These are phyloP conservation scores for Ceratopteris richardii DNA, from an alignment of 75 land plant species.

Conservation along the genomic window DNA sequence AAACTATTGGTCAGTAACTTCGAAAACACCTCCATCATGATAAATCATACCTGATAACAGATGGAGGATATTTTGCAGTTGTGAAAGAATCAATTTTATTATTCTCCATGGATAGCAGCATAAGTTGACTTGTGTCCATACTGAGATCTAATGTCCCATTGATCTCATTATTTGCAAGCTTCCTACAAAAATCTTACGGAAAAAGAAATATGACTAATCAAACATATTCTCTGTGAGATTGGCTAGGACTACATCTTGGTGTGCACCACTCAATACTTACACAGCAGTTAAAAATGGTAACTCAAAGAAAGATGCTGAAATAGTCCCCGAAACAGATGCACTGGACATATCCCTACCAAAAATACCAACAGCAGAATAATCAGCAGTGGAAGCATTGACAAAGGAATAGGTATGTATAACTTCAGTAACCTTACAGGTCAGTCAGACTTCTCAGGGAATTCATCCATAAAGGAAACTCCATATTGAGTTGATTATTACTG, in stretches of 20 bases:
- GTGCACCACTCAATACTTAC: not conserved
- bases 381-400: not conserved
- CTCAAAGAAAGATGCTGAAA: not conserved
- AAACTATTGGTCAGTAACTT: too few relatives aligned
- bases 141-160: conserved; percentile 1
- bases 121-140: not conserved
- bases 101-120: not conserved
- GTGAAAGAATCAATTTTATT: not conserved
- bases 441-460: not conserved
- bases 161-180: not conserved
- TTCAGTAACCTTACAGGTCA: not conserved
- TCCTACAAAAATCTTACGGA: not conserved
- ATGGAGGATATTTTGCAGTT: too few relatives aligned
- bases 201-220: not conserved
- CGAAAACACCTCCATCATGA: too few relatives aligned
- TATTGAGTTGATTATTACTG: not conserved
- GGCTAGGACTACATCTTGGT: too few relatives aligned
- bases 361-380: not conserved
- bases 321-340: not conserved
- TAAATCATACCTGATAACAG: too few relatives aligned
- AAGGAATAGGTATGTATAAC: not conserved
- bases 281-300: not conserved
- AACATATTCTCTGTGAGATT: not conserved
- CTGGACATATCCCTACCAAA: not conserved
- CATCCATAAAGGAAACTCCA: not conserved